These are phyloP conservation scores for Hura crepitans DNA, from an alignment of 441 rosid species.

Conservation along the genomic window DNA sequence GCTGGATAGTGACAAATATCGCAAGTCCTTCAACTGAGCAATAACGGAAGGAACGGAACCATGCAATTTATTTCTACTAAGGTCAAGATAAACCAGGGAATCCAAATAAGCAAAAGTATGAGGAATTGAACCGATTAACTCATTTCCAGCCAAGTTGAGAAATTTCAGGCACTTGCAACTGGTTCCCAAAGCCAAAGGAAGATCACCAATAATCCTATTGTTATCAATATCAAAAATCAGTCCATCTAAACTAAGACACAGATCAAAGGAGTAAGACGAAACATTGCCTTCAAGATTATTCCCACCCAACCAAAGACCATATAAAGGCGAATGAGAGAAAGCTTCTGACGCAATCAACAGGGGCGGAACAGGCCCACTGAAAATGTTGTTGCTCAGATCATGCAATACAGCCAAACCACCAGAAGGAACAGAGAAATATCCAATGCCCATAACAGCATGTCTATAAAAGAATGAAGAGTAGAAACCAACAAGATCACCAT, in stretches of 20 bases:
- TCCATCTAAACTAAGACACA: slow-evolving; percentile 32
- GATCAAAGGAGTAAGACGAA: slow-evolving; percentile 36
- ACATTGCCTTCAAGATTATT: slow-evolving; percentile 38
- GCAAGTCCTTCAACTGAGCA: slow-evolving; percentile 29
- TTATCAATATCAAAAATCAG: slow-evolving; percentile 35
- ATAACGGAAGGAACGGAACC: slow-evolving; percentile 35
- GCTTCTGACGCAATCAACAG: slow-evolving; percentile 26
- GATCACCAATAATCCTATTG: slow-evolving; percentile 37
- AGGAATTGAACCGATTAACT: slow-evolving; percentile 36
- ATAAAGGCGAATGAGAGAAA: slow-evolving; percentile 28
- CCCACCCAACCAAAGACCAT: slow-evolving; percentile 39
- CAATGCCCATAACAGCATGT: slow-evolving; percentile 19
- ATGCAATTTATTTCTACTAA: slow-evolving; percentile 38
- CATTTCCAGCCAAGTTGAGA: slow-evolving; percentile 38
- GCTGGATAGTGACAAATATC: slow-evolving; percentile 35
- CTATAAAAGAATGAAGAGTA: slow-evolving; percentile 34
- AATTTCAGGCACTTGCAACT: slow-evolving; percentile 37
- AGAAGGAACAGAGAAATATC: slow-evolving; percentile 23
- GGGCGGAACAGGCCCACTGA: slow-evolving; percentile 35
- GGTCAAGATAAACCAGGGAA: slow-evolving; percentile 32
- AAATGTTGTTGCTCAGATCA: slow-evolving; percentile 37
- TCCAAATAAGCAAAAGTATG: slow-evolving; percentile 21
- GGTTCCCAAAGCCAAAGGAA: slow-evolving; percentile 37
- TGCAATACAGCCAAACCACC: slow-evolving; percentile 31
- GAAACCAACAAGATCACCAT: slow-evolving; percentile 25